phyloP scores from a whole-genome alignment of 352 stramenopile genomes.

The Globisporangium emineosum region DNA sequence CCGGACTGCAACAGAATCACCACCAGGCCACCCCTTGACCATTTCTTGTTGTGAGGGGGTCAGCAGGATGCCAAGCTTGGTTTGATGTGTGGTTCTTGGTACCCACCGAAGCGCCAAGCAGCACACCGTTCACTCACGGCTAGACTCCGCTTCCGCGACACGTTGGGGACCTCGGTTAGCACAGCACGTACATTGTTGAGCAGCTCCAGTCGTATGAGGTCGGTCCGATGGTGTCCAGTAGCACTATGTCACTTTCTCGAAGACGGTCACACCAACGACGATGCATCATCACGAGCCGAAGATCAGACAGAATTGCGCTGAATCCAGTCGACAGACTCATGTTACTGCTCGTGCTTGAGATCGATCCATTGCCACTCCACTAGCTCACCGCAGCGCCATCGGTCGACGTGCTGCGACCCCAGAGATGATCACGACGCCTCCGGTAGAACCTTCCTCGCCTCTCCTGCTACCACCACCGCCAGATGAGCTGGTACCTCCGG shows the following conservation, averaged over 20 bases:
- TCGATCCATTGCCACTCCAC: constrained; percentile 12
- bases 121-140: background rate
- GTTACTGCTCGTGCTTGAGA: background rate
- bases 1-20: background rate
- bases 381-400: constrained; percentile 17
- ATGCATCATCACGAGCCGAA: background rate
- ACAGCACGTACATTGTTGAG: background rate
- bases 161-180: background rate
- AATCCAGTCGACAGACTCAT: background rate
- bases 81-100: no score
- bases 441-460: constrained; percentile 21
- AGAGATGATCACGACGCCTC: constrained; percentile 21
- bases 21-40: background rate
- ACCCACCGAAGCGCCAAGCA: background rate
- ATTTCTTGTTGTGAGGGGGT: no score
- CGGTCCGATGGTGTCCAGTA: background rate
- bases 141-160: background rate
- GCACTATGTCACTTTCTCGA: background rate
- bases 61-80: no score
- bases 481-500: constrained; percentile 1
- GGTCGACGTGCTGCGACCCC: constrained; percentile 9
- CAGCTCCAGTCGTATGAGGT: background rate
- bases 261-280: background rate
- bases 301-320: no score
- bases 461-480: constrained; percentile 3